Conservation (phyloP, 192 early-diverging fungal genomes). For the Coemansia nantahalensis region DNA sequence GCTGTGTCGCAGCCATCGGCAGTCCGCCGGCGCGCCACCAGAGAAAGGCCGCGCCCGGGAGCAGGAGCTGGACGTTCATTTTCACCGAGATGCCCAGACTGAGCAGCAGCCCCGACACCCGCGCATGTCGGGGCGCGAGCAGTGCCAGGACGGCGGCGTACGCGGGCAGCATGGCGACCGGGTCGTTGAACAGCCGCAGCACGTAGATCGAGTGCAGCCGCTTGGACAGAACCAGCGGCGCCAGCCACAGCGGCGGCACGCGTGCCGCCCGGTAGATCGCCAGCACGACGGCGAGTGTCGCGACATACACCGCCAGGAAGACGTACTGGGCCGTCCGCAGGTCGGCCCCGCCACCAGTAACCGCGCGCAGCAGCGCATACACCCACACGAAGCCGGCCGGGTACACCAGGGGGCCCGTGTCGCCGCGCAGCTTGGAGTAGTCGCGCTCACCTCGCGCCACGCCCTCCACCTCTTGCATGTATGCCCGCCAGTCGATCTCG, state of each 20-base stretch:
- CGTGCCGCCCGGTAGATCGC: constrained; percentile 62
- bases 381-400: constrained; percentile 94
- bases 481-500: constrained; percentile 95
- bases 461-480: constrained; percentile 88
- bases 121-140: constrained; percentile 50
- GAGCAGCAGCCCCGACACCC: constrained; percentile 18
- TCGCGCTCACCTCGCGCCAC: constrained; percentile 81
- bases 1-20: constrained; percentile 6
- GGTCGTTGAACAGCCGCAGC: constrained; percentile 91
- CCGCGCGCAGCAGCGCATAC: constrained; percentile 67
- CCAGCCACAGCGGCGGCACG: constrained; percentile 66
- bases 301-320: constrained; percentile 75
- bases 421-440: constrained; percentile 75
- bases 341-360: constrained; percentile 66
- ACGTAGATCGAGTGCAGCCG: constrained; percentile 94
- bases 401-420: constrained; percentile 90
- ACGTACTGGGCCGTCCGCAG: constrained; percentile 77
- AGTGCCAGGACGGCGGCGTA: constrained; percentile 69
- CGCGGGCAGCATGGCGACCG: constrained; percentile 82
- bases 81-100: constrained; percentile 87
- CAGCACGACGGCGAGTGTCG: constrained; percentile 65
- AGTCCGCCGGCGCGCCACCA: constrained; percentile 37
- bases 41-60: constrained; percentile 76
- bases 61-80: constrained; percentile 93
- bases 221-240: constrained; percentile 68